Conservation (phyloP, 352 stramenopile species). For the Globisporangium solare region DNA sequence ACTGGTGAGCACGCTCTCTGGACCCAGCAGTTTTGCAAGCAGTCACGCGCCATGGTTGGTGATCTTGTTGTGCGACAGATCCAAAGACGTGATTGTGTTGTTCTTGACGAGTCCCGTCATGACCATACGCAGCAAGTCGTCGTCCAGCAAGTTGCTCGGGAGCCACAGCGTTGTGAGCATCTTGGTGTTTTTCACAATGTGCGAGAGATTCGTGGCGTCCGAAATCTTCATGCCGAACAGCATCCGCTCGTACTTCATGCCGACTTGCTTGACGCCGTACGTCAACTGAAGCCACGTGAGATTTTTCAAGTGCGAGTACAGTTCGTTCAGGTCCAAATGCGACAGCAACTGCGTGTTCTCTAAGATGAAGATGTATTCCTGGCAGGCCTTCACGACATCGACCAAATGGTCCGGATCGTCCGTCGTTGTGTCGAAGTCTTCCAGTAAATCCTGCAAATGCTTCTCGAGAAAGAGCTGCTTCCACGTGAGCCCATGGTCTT, state of each 20-base stretch:
- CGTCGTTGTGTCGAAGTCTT: constrained; percentile 59
- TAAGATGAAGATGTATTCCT: constrained; percentile 90
- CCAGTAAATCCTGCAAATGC: constrained; percentile 67
- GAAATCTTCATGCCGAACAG: constrained; percentile 95
- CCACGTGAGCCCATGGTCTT: constrained; percentile 90
- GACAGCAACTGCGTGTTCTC: constrained; percentile 85
- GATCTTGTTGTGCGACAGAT: constrained; percentile 95
- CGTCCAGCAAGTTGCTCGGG: constrained; percentile 88
- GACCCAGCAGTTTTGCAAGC: constrained; percentile 86
- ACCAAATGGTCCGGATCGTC: constrained; percentile 64
- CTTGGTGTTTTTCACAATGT: constrained; percentile 76
- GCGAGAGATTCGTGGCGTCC: constrained; percentile 87
- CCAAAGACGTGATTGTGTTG: constrained; percentile 89
- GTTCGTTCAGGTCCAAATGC: constrained; percentile 85
- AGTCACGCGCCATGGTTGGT: constrained; percentile 90
- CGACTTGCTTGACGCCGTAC: constrained; percentile 88
- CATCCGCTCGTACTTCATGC: constrained; percentile 94
- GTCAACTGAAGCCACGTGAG: constrained; percentile 82
- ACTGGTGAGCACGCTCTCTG: constrained; percentile 85
- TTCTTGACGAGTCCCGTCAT: constrained; percentile 93
- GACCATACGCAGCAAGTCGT: constrained; percentile 91
- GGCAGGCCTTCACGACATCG: constrained; percentile 63
- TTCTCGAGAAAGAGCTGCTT: constrained; percentile 92
- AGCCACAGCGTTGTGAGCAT: constrained; percentile 89
- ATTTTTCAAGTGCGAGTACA: constrained; percentile 85